Conservation (phyloP, 2,329 filamentous ascomycete genomes). For the Podosphaera aphanis region DNA sequence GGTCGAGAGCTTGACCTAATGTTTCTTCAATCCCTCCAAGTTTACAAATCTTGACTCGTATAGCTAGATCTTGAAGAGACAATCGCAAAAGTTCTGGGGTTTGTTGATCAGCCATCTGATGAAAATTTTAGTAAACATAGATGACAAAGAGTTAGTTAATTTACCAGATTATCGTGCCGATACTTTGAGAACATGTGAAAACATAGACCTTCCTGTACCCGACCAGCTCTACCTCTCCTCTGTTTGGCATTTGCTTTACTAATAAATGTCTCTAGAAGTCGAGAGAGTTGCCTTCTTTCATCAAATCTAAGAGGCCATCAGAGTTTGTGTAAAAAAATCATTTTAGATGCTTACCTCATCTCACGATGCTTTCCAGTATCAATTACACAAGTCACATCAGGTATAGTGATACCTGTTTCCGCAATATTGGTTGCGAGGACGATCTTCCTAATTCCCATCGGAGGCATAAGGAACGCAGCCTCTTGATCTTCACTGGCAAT, state of each 20-base stretch:
- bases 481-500: slow-evolving; percentile 96
- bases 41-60: slow-evolving; percentile 93
- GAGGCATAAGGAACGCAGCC: slow-evolving; percentile 69
- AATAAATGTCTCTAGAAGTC: slow-evolving; percentile 83
- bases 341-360: slow-evolving; percentile 34
- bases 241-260: slow-evolving; percentile 91
- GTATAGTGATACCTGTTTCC: slow-evolving; percentile 95
- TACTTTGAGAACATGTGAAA: slow-evolving; percentile 89
- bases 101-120: slow-evolving; percentile 61
- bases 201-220: slow-evolving; percentile 84
- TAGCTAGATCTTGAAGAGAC: slow-evolving; percentile 81
- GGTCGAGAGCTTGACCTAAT: slow-evolving; percentile 65
- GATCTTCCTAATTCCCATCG: slow-evolving; percentile 65
- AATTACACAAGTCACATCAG: slow-evolving; percentile 89
- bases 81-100: slow-evolving; percentile 89
- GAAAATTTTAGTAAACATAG: background rate
- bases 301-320: slow-evolving; percentile 33
- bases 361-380: slow-evolving; percentile 94
- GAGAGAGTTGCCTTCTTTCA: slow-evolving; percentile 72
- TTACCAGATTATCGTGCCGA: slow-evolving; percentile 48
- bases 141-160: slow-evolving; percentile 1
- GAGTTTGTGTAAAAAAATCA: background rate
- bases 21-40: slow-evolving; percentile 84
- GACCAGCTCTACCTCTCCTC: slow-evolving; percentile 73
- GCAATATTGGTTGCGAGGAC: slow-evolving; percentile 95